Evolutionary conservation across 163 green algal species (phyloP).

Genomic region (Scenedesmus sp.): DNA sequence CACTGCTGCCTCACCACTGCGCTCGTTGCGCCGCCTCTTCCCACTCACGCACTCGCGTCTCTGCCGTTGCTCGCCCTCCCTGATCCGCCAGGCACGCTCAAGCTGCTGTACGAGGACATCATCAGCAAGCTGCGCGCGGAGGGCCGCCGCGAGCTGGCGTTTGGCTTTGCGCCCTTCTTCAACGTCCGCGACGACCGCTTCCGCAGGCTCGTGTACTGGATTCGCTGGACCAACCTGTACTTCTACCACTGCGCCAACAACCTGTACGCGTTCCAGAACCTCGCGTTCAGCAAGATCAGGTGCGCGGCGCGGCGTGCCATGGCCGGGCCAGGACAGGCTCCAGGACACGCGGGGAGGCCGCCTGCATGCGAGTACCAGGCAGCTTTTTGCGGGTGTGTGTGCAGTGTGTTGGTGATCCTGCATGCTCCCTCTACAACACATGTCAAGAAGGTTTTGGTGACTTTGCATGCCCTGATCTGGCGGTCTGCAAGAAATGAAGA

Average conservation of each 20-base stretch:
- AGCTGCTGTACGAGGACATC: conserved; percentile 56
- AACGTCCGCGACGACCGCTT: conserved; percentile 42
- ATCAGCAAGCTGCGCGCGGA: conserved; percentile 36
- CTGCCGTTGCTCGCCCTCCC: background rate
- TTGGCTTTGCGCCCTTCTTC: conserved; percentile 56
- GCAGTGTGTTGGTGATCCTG: too few relatives aligned
- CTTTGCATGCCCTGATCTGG: too few relatives aligned
- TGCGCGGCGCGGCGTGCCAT: background rate
- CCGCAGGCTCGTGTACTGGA: background rate
- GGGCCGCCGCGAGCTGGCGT: conserved; percentile 15
- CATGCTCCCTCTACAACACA: too few relatives aligned
- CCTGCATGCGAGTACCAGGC: too few relatives aligned
- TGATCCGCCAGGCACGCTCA: conserved; percentile 42
- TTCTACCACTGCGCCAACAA: conserved; percentile 51
- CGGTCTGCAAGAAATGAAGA: too few relatives aligned
- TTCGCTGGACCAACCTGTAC: conserved; percentile 32
- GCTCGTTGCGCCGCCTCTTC: background rate
- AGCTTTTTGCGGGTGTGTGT: background rate
- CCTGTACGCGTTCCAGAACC: conserved; percentile 54
- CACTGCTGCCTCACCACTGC: background rate
- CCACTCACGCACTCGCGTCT: too few relatives aligned
- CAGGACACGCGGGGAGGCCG: too few relatives aligned
- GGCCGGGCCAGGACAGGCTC: too few relatives aligned
- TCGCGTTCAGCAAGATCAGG: conserved; percentile 54
- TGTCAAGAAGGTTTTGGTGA: too few relatives aligned